Evolutionary conservation across 2,329 filamentous ascomycete genomes (phyloP).

Genomic region (Cordyceps cateniannulata): DNA sequence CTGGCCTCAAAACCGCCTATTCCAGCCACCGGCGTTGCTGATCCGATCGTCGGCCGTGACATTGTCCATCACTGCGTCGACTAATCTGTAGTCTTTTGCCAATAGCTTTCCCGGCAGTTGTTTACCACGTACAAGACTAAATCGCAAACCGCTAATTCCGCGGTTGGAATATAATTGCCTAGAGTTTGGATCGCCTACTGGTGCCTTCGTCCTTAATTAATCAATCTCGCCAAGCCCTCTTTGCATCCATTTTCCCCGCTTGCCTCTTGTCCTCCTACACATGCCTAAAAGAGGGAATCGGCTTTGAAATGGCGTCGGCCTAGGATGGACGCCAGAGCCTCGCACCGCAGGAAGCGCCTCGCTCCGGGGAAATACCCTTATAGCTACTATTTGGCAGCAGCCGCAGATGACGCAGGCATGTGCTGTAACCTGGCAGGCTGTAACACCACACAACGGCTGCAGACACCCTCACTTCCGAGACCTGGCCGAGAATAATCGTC

Average conservation of each 20-base stretch:
- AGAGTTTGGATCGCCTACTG: background rate
- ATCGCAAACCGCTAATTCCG: background rate
- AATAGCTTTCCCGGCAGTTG: background rate
- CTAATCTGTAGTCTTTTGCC: background rate
- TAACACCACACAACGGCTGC: background rate
- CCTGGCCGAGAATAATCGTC: background rate
- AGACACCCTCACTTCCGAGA: background rate
- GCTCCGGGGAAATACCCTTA: background rate
- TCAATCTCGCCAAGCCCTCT: background rate
- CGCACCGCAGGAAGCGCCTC: no score
- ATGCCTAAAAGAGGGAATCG: background rate
- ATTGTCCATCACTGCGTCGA: background rate
- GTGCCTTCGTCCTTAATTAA: background rate
- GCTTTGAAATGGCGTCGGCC: background rate
- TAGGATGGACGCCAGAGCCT: no score
- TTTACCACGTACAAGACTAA: background rate
- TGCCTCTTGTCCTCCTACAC: background rate
- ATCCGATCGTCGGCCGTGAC: conserved; percentile 1
- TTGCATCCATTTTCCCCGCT: background rate
- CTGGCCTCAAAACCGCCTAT: background rate
- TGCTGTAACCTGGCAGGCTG: background rate
- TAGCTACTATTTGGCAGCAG: background rate
- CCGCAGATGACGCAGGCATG: background rate
- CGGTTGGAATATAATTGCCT: background rate
- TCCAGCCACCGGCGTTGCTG: conserved; percentile 7